Base-by-base conservation (phyloP, 140 eudicot genomes). In the Erigeron philadelphicus region DNA sequence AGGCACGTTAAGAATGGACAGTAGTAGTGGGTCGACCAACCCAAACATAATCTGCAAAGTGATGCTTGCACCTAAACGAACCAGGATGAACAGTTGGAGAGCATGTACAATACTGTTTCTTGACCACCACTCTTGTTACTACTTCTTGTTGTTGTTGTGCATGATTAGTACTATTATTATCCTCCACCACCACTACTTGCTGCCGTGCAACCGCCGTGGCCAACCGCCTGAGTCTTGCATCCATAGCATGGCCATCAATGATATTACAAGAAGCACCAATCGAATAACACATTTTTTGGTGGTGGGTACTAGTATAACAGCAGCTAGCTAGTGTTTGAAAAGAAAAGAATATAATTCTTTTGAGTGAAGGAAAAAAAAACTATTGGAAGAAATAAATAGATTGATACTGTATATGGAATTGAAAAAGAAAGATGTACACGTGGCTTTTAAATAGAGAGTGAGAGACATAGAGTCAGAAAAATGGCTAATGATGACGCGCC, bases 31-130 rank as follows among this genome's bases (percentile, higher is more conserved):
- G 38, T 31, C 38, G 38, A 31, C 80, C 77, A 55, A 44, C 81
- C 96, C 95, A 89, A 9, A 78, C 71, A 75, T 89, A 86, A 3
- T 78, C 72, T 2, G 85, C 66, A 55, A 65, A 88, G 54, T 89
- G 96, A 10, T 64, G 81, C 78, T 85, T 78, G 49, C 96, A 86
- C 85, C 85, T 73, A 71, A 86, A 89, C 5, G 95, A 86, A 50
- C 95, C 96, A 9, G 90, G 96, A 54, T 89, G 96, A 67, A 53
- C 56, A 50, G 95, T 89, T 1, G 96, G 95, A 9, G 96, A 86
- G 70, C 96, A 89, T 48, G 86, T 4, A 62, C 96, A 89, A 12
- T 50, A 2, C 16, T 50, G 56, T 50, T 50, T 50, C 18, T 8
- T 53, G 18, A 16, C 71, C 54, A 47, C 62, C 68, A 15, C 81